phyloP scores from a whole-genome alignment of 805 yeast species.

The Starmerella riodocensis region DNA sequence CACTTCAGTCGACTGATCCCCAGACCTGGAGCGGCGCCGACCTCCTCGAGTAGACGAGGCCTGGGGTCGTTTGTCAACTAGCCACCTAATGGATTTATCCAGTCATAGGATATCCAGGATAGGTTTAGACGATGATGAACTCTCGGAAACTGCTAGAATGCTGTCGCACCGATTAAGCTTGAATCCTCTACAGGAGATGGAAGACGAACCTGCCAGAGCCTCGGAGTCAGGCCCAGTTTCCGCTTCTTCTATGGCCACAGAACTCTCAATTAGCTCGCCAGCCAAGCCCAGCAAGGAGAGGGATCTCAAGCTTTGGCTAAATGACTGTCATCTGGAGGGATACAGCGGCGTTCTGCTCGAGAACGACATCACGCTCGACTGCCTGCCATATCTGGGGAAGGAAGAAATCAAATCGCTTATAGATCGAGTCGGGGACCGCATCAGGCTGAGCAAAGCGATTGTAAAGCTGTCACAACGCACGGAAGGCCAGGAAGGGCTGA shows the following conservation, averaged over 20 bases:
- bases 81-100: too few relatives aligned
- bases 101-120: not conserved
- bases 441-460: constrained; percentile 51
- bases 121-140: not conserved
- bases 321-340: constrained; percentile 11
- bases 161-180: not conserved
- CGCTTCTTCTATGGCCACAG: not conserved
- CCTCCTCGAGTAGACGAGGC: too few relatives aligned
- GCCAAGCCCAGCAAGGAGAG: not conserved
- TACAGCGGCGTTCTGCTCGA: constrained; percentile 26
- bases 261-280: not conserved
- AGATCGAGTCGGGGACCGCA: constrained; percentile 68
- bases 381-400: constrained; percentile 48
- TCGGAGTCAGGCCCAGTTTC: not conserved
- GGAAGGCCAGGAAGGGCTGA: not conserved
- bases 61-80: too few relatives aligned
- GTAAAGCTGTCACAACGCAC: constrained; percentile 26
- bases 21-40: too few relatives aligned
- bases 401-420: constrained; percentile 60
- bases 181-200: not conserved
- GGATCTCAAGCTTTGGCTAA: constrained; percentile 6
- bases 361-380: constrained; percentile 44
- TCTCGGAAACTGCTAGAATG: not conserved
- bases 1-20: too few relatives aligned
- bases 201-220: too few relatives aligned